Evolutionary conservation across 2,329 filamentous ascomycete genomes (phyloP), one percentile per base, ranked within the genome.

Genomic region (Diplodia intermedia): DNA sequence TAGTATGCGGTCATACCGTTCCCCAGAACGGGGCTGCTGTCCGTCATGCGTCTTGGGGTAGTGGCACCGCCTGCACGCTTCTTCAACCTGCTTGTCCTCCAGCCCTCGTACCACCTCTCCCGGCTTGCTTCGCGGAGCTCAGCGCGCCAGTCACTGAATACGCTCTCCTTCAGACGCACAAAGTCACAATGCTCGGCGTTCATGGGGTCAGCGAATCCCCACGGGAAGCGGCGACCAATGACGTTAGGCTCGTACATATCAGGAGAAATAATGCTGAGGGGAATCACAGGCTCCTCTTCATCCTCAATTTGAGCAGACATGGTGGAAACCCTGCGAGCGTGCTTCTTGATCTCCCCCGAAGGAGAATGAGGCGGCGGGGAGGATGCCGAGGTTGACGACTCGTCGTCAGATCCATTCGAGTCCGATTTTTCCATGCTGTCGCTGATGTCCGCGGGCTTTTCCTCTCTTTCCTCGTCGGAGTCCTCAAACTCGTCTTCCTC

Each of bases 141-240:
- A 53, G 87, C 87, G 62, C 94, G 90, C 95, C 95, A 99, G 76
- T 98, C 94, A 71, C 85, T 89, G 79, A 99, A 99, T 38, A 99
- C 91, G 8, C 91, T 90, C 69, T 98, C 94, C 81, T 95, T 95
- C 72, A 99, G 86, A 70, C 90, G 90, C 67, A 91, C 84, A 79
- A 97, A 99, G 80, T 99, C 95, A 81, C 95, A 99, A 81, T 99
- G 95, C 73, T 91, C 88, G 36, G 89, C 85, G 75, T 98, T 90
- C 82, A 95, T 94, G 0, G 95, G 95, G 76, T 98, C 93, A 4
- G 95, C 95, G 73, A 97, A 96, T 7, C 95, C 95, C 95, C 95
- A 99, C 0, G 95, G 92, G 78, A 98, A 99, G 71, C 90, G 90
- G 69, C 95, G 91, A 55, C 95, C 95, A 69, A 97, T 82, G 18